A percentile compares a stretch with the other conserved stretches of the same genome.
phyloP scores from a whole-genome alignment of 805 yeast genomes.

The Myxozyma sirexii region DNA sequence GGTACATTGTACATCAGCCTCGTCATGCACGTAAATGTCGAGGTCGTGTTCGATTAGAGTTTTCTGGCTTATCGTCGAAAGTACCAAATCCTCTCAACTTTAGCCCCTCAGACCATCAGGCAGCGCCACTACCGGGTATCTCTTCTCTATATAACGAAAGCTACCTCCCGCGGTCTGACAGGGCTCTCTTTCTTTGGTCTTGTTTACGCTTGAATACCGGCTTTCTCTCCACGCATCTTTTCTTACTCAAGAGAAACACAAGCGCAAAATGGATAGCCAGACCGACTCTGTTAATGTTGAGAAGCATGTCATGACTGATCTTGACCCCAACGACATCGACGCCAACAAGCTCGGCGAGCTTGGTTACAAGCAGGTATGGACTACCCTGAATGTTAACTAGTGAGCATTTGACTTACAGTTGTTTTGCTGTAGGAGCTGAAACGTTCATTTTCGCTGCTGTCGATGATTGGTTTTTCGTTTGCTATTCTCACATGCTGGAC shows the following conservation, averaged over 20 bases:
- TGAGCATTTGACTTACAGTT: conserved; percentile 42
- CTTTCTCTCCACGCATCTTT: not conserved
- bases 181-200: not conserved
- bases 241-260: not conserved
- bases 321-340: conserved; percentile 9
- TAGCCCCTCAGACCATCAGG: not conserved
- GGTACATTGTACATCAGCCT: too few species aligned
- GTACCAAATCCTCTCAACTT: not conserved
- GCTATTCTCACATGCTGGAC: conserved; percentile 67
- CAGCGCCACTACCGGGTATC: not conserved
- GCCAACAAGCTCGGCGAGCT: conserved; percentile 26
- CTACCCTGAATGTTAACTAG: conserved; percentile 46
- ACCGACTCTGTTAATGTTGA: not conserved
- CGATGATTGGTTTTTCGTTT: conserved; percentile 54
- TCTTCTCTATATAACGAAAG: conserved; percentile 1
- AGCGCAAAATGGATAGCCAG: not conserved
- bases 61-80: conserved; percentile 5
- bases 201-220: not conserved
- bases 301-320: conserved; percentile 4
- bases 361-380: conserved; percentile 38
- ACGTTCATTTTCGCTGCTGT: conserved; percentile 59
- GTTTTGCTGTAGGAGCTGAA: conserved; percentile 51
- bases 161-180: not conserved
- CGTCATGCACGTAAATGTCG: too few species aligned
- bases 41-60: not conserved